Base-by-base conservation (phyloP, 129 eudicot genomes). In the Heracleum sosnowskyi region DNA sequence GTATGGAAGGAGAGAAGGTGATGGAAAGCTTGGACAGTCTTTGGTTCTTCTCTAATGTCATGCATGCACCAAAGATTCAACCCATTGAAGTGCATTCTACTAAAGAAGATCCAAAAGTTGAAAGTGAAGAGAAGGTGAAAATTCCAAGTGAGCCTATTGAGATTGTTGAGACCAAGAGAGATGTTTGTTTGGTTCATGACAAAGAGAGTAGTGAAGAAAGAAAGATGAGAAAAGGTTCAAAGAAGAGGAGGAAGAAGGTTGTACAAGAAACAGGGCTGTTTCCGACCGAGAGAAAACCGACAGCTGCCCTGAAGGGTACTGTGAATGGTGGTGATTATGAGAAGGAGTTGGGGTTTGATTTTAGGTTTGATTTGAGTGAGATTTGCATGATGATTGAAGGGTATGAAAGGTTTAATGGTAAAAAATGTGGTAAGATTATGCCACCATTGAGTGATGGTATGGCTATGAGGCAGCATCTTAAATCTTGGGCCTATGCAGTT, bases 401-500 rank as follows among this genome's bases (percentile, higher is more conserved):
- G 28, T 17, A 62, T 17, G 16, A 35, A 4, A 68, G 81, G 34
- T 29, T 69, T 39, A 49, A 15, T 5, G 57, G 17, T 24, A 35
- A 35, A 20, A 9, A 17, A 28, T 17, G 9, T 22, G 66, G 18
- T 33, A 46, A 66, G 44, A 68, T 78, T 40, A 68, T 79, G 82
- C 82, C 82, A 49, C 37, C 82, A 7, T 71, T 79, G 20, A 72
- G 72, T 49, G 82, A 79, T 71, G 82, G 47, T 4, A 37, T 79
- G 71, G 84, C 79, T 36, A 75, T 81, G 84, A 81, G 64, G 44
- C 40, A 75, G 71, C 84, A 75, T 75, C 53, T 81, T 16, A 81
- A 76, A 15, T 74, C 80, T 9, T 81, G 84, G 83, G 84, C 84
- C 31, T 47, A 63, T 81, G 79, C 84, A 35, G 84, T 81, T 76